A percentile compares a stretch with the other conserved stretches of the same genome.
Evolutionary conservation across 441 rosid species (phyloP).

Genomic region (Viola pubescens): DNA sequence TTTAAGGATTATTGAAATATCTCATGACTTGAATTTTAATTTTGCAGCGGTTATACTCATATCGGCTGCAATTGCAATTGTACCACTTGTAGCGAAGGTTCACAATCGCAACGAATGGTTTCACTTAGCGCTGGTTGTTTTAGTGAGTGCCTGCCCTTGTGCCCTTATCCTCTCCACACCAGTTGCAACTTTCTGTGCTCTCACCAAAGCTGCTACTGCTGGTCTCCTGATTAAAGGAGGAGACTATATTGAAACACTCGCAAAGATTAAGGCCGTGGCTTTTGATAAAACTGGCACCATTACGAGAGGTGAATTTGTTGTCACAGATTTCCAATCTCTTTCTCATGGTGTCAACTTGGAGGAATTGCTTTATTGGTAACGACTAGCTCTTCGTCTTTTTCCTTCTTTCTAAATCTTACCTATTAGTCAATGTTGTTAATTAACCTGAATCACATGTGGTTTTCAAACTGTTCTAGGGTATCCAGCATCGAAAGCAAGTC

Average conservation of each 20-base stretch:
- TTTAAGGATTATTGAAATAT: too few relatives aligned
- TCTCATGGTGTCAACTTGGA: conserved; percentile 28
- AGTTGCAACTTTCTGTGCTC: conserved; percentile 85
- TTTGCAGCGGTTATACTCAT: conserved; percentile 49
- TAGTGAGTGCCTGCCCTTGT: conserved; percentile 94
- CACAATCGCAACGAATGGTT: conserved; percentile 46
- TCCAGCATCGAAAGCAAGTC: conserved; percentile 88
- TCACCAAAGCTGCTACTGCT: conserved; percentile 68
- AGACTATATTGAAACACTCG: conserved; percentile 61
- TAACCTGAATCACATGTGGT: not conserved
- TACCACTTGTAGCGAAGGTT: conserved; percentile 44
- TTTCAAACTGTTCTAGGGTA: conserved; percentile 42
- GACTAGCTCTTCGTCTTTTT: too few relatives aligned
- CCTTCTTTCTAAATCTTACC: too few relatives aligned
- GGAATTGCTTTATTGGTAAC: conserved; percentile 62
- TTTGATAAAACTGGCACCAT: conserved; percentile 94
- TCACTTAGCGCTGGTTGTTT: conserved; percentile 66
- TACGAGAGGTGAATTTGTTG: conserved; percentile 75
- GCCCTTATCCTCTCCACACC: conserved; percentile 88
- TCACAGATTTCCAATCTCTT: conserved; percentile 49
- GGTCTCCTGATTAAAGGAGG: conserved; percentile 86
- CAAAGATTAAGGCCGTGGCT: conserved; percentile 60
- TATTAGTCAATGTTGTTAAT: not conserved
- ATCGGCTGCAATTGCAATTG: conserved; percentile 39
- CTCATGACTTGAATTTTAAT: not conserved